Percentiles rank a stretch among this genome's conserved stretches.
Conservation (phyloP, 176 grass and related monocot genomes). For the Oryza longistaminata region DNA sequence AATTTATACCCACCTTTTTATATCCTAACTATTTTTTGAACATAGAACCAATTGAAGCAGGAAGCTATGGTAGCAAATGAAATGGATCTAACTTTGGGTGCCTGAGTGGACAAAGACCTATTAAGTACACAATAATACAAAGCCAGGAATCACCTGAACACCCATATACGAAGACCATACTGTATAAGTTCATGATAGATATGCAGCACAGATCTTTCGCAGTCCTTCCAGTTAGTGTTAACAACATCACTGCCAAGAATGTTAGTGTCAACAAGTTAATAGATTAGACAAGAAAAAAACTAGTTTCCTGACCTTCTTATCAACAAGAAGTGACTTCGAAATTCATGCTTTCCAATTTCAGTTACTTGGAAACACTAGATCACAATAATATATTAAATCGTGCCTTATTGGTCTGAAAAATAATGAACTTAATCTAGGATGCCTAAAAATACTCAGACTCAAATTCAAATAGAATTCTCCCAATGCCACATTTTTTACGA, state of each 20-base stretch:
- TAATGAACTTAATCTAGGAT: neutral
- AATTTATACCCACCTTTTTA: neutral
- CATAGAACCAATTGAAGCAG: constrained; percentile 1
- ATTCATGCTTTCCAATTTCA: constrained; percentile 13
- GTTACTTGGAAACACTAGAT: constrained; percentile 6
- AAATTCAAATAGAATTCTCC: neutral
- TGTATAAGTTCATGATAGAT: constrained; percentile 90
- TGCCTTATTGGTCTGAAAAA: neutral
- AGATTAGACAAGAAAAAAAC: constrained; percentile 10
- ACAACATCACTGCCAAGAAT: constrained; percentile 55
- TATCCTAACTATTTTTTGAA: neutral
- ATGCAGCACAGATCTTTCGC: constrained; percentile 77
- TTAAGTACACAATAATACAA: neutral
- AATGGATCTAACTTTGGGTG: constrained; percentile 11
- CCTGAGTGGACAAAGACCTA: neutral
- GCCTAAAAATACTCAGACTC: neutral
- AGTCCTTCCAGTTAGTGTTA: constrained; percentile 72
- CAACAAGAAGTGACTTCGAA: neutral
- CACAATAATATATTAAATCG: neutral
- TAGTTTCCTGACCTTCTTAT: constrained; percentile 19
- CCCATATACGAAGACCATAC: constrained; percentile 89
- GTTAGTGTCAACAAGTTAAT: constrained; percentile 32
- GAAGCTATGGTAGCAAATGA: neutral
- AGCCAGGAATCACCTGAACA: constrained; percentile 83
- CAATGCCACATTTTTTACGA: neutral